Evolutionary conservation across 352 stramenopile species (phyloP).

Genomic region (Phytophthora hybrid): DNA sequence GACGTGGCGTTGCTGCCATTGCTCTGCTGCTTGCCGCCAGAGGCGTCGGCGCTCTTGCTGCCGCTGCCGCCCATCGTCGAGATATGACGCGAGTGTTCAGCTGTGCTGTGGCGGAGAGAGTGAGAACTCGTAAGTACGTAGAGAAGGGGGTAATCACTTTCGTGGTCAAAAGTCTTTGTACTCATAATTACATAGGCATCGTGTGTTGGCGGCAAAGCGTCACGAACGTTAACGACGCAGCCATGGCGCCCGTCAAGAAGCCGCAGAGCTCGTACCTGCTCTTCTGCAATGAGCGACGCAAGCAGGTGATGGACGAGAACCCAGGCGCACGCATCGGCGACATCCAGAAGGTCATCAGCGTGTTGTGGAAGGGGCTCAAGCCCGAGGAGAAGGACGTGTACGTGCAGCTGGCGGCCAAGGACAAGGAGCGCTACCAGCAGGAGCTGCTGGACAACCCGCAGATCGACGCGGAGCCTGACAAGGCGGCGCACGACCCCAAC

Average conservation of each 20-base stretch:
- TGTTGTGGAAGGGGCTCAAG: conserved; percentile 89
- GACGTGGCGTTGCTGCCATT: conserved; percentile 31
- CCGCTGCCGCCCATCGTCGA: conserved; percentile 60
- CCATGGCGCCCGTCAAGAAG: conserved; percentile 82
- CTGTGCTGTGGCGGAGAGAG: background rate
- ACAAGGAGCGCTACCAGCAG: conserved; percentile 87
- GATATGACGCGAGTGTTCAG: too few relatives aligned
- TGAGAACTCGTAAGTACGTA: conserved; percentile 17
- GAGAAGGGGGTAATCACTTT: conserved; percentile 10
- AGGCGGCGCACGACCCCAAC: conserved; percentile 35
- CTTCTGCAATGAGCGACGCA: conserved; percentile 84
- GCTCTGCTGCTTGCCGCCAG: conserved; percentile 18
- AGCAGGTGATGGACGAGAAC: conserved; percentile 70
- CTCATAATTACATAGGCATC: too few relatives aligned
- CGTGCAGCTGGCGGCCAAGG: conserved; percentile 81
- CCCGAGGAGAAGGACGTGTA: conserved; percentile 91
- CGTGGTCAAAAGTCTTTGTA: conserved; percentile 14
- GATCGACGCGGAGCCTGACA: conserved; percentile 60
- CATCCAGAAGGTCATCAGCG: conserved; percentile 92
- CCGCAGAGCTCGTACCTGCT: conserved; percentile 88
- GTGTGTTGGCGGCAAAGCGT: conserved; percentile 22
- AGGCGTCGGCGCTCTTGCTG: conserved; percentile 64
- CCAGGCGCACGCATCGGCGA: conserved; percentile 67
- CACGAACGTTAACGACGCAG: background rate
- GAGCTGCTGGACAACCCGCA: conserved; percentile 77